Percentiles rank a stretch among this genome's conserved stretches.
Evolutionary conservation across 2,329 filamentous ascomycete genomes (phyloP).

Genomic region (Coniochaeta sp.): DNA sequence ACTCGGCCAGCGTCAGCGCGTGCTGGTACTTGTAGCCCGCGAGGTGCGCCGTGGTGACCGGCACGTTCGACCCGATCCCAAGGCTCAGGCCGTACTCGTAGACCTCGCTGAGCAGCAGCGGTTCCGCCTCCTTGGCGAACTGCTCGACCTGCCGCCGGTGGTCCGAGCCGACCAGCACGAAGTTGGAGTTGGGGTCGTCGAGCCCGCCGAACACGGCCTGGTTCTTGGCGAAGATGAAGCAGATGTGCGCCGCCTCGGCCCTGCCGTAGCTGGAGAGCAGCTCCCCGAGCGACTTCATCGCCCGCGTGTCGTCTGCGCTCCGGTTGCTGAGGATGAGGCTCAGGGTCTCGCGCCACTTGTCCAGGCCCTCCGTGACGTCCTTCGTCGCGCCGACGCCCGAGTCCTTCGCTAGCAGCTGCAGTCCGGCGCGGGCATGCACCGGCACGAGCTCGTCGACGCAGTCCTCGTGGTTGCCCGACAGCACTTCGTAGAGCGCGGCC

Average conservation of each 20-base stretch:
- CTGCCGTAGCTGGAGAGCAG: constrained; percentile 80
- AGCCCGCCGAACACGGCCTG: constrained; percentile 69
- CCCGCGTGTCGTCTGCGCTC: constrained; percentile 69
- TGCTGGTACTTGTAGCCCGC: constrained; percentile 88
- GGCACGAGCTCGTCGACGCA: constrained; percentile 94
- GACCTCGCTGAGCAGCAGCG: constrained; percentile 89
- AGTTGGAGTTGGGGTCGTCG: constrained; percentile 70
- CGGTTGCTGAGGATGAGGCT: constrained; percentile 83
- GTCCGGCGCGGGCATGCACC: constrained; percentile 81
- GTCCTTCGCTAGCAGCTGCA: constrained; percentile 81
- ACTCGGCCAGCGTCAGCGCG: constrained; percentile 75
- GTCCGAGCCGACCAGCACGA: constrained; percentile 81
- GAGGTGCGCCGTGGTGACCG: constrained; percentile 67
- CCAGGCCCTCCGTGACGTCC: constrained; percentile 75
- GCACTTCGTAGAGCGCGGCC: constrained; percentile 85
- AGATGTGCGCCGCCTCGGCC: constrained; percentile 87
- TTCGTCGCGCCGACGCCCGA: constrained; percentile 52
- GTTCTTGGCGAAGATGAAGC: constrained; percentile 77
- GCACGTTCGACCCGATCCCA: constrained; percentile 45
- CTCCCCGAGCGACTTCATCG: constrained; percentile 72
- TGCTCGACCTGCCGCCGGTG: constrained; percentile 64
- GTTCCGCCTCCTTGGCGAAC: constrained; percentile 73
- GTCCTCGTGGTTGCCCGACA: constrained; percentile 90
- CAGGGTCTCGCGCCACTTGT: constrained; percentile 91
- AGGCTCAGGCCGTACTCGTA: constrained; percentile 87